phyloP scores from a whole-genome alignment of 495 filamentous ascomycete genomes.

The Penicillium taxi region DNA sequence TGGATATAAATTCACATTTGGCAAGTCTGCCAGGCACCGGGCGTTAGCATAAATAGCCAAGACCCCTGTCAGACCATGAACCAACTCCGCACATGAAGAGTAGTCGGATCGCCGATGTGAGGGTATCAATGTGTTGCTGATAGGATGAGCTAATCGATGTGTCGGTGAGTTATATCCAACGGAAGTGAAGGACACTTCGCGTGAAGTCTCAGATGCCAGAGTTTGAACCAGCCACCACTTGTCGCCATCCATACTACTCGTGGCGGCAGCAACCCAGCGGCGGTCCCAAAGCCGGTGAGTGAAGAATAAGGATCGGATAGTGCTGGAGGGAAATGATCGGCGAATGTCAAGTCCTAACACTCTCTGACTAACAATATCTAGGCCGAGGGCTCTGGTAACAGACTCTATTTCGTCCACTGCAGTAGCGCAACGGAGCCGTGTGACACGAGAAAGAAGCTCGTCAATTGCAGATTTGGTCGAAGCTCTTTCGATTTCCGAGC shows the following conservation, averaged over 20 bases:
- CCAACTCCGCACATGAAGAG: constrained; percentile 28
- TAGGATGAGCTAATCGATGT: constrained; percentile 24
- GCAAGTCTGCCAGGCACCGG: constrained; percentile 29
- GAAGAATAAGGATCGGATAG: constrained; percentile 55
- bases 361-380: constrained; percentile 48
- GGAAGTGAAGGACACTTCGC: constrained; percentile 4
- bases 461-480: constrained; percentile 42
- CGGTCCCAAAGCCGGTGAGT: constrained; percentile 52
- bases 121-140: constrained; percentile 22
- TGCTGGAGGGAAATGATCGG: constrained; percentile 51
- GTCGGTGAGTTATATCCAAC: constrained; percentile 8
- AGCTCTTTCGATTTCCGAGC: constrained; percentile 28
- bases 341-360: constrained; percentile 51
- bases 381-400: constrained; percentile 52
- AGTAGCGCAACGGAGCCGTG: constrained; percentile 48
- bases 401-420: constrained; percentile 56
- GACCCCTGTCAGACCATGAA: constrained; percentile 33
- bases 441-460: constrained; percentile 45
- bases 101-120: constrained; percentile 15
- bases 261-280: constrained; percentile 62
- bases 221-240: constrained; percentile 66
- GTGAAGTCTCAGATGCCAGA: constrained; percentile 16
- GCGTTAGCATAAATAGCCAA: constrained; percentile 38
- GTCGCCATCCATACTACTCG: constrained; percentile 64
- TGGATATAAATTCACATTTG: constrained; percentile 25